A percentile compares a stretch with the other conserved stretches of the same genome.
These are phyloP conservation scores for Daldinia sp. DNA, from an alignment of 2,329 filamentous ascomycete genomes.

Conservation along the genomic window DNA sequence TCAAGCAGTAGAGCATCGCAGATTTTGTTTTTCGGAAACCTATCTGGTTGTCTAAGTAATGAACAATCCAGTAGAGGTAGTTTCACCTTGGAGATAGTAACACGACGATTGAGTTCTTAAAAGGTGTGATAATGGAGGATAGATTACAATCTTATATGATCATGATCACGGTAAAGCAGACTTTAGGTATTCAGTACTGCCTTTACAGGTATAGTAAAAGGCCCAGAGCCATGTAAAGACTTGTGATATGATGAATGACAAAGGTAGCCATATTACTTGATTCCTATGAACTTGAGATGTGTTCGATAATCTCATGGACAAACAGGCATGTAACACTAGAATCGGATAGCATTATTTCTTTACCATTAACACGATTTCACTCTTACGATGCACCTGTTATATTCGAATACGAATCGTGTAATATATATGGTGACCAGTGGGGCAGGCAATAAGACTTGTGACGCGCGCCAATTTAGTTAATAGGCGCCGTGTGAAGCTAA, in stretches of 20 bases:
- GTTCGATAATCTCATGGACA: too few relatives aligned
- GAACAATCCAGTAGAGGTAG: neutral
- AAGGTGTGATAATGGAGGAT: neutral
- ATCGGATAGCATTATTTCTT: too few relatives aligned
- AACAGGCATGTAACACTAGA: too few relatives aligned
- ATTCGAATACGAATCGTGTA: neutral
- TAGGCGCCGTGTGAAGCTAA: neutral
- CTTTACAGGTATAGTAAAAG: neutral
- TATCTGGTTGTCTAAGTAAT: neutral
- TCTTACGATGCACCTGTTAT: neutral
- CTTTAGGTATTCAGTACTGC: neutral
- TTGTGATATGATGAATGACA: neutral
- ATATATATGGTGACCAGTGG: neutral
- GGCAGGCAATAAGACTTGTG: neutral
- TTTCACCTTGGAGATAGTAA: too few relatives aligned
- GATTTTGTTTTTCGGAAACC: neutral
- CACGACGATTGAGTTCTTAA: too few relatives aligned
- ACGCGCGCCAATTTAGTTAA: neutral
- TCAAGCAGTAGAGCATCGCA: neutral
- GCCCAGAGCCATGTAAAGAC: neutral
- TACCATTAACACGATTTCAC: neutral
- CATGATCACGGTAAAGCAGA: neutral
- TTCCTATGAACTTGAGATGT: neutral
- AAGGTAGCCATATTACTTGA: neutral
- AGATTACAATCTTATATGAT: neutral